Conservation (phyloP, 2,329 filamentous ascomycete genomes). For the Sclerotinia subarctica region DNA sequence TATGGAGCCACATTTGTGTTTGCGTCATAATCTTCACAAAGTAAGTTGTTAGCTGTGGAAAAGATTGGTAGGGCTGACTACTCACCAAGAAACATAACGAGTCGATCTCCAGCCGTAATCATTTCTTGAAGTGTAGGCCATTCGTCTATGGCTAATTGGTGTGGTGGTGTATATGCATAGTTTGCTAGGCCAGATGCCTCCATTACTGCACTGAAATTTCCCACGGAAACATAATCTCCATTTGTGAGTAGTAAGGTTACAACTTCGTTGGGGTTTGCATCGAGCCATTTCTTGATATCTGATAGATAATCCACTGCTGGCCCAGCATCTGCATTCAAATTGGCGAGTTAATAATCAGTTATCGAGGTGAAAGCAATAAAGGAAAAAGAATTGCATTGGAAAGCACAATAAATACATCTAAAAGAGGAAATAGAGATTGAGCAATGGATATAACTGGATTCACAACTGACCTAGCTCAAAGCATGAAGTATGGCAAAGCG, state of each 20-base stretch:
- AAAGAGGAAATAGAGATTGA: no score
- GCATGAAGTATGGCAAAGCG: constrained; percentile 32
- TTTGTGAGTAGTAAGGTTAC: constrained; percentile 64
- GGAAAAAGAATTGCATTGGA: not conserved
- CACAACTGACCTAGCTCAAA: not conserved
- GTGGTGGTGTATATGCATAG: constrained; percentile 35
- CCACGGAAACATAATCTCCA: constrained; percentile 53
- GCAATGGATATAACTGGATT: no score
- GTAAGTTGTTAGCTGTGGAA: not conserved
- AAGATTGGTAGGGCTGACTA: no score
- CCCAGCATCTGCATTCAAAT: constrained; percentile 47
- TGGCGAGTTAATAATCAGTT: not conserved
- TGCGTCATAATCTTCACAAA: constrained; percentile 54
- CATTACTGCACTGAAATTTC: constrained; percentile 48
- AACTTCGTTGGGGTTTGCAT: constrained; percentile 56
- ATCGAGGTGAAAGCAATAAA: not conserved
- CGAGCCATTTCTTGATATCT: constrained; percentile 58
- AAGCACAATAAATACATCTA: not conserved
- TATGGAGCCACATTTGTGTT: constrained; percentile 54
- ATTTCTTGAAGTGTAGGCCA: constrained; percentile 70
- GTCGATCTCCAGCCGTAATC: constrained; percentile 58
- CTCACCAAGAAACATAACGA: constrained; percentile 69
- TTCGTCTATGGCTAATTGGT: constrained; percentile 44
- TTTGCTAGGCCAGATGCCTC: constrained; percentile 27
- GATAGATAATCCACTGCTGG: constrained; percentile 52